These are phyloP conservation scores for Huntiella abstrusa DNA, from an alignment of 2,329 filamentous ascomycete genomes.

Conservation along the genomic window DNA sequence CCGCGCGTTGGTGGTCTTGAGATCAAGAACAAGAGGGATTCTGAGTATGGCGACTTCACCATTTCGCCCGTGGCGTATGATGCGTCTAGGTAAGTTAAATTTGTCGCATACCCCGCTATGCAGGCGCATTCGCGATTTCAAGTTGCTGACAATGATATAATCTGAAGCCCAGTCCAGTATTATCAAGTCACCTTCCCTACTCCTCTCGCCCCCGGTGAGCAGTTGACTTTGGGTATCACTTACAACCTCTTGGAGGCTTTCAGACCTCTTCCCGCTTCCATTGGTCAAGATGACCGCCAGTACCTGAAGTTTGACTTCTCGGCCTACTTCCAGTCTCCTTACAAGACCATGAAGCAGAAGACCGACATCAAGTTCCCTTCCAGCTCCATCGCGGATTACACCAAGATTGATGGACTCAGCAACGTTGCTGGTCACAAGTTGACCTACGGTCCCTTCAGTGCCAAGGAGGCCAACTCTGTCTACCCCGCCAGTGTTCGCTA, in stretches of 20 bases:
- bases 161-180: slow-evolving; percentile 51
- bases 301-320: slow-evolving; percentile 75
- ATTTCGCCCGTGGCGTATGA: slow-evolving; percentile 51
- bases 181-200: slow-evolving; percentile 64
- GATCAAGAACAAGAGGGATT: slow-evolving; percentile 75
- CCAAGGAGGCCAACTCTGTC: slow-evolving; percentile 57
- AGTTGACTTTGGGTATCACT: slow-evolving; percentile 74
- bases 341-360: slow-evolving; percentile 81
- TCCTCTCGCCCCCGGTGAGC: slow-evolving; percentile 54
- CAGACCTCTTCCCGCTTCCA: slow-evolving; percentile 57
- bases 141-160: too few relatives aligned
- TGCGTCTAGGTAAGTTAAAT: slow-evolving; percentile 30
- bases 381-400: slow-evolving; percentile 67
- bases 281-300: slow-evolving; percentile 72
- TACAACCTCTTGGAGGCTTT: slow-evolving; percentile 70
- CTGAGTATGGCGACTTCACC: slow-evolving; percentile 31
- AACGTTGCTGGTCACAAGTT: slow-evolving; percentile 70
- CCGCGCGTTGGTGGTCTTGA: slow-evolving; percentile 68
- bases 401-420: slow-evolving; percentile 51
- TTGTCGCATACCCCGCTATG: neutral
- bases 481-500: slow-evolving; percentile 67
- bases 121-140: too few relatives aligned
- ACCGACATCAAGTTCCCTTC: slow-evolving; percentile 84
- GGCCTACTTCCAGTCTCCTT: slow-evolving; percentile 66
- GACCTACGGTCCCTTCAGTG: slow-evolving; percentile 76